phyloP scores from a whole-genome alignment of 257 asterid genomes.

The Lavandula angustifolia region DNA sequence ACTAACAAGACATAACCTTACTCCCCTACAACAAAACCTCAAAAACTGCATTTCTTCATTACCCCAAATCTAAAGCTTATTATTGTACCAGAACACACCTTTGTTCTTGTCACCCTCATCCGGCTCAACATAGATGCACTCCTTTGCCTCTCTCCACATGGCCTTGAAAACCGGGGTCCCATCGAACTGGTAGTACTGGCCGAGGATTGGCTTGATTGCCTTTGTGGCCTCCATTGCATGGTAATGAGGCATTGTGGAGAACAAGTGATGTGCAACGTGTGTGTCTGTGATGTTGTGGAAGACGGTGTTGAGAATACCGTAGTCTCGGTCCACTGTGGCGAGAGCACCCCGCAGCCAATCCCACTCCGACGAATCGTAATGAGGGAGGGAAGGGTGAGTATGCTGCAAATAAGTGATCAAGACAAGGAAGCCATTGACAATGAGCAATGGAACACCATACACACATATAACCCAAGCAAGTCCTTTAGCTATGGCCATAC shows the following conservation, averaged over 20 bases:
- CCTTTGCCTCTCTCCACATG: slow-evolving; percentile 73
- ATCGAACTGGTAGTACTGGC: slow-evolving; percentile 72
- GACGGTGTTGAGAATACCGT: slow-evolving; percentile 67
- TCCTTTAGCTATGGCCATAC: slow-evolving; percentile 56
- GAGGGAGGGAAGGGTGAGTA: slow-evolving; percentile 79
- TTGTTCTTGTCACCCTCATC: slow-evolving; percentile 58
- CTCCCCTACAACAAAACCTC: slow-evolving; percentile 30
- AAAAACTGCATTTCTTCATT: neutral
- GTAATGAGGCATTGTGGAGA: slow-evolving; percentile 88
- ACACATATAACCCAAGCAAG: slow-evolving; percentile 56
- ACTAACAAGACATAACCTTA: neutral
- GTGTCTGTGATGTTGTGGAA: slow-evolving; percentile 83
- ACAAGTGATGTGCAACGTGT: slow-evolving; percentile 75
- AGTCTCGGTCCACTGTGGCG: slow-evolving; percentile 76
- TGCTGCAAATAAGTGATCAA: slow-evolving; percentile 82
- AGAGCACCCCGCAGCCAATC: slow-evolving; percentile 86
- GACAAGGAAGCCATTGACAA: slow-evolving; percentile 78
- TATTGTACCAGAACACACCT: slow-evolving; percentile 80
- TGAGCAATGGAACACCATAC: slow-evolving; percentile 64
- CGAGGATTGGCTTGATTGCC: slow-evolving; percentile 72
- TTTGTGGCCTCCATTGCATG: slow-evolving; percentile 86
- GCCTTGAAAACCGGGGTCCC: slow-evolving; percentile 64
- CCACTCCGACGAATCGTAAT: slow-evolving; percentile 80
- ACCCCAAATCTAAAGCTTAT: slow-evolving; percentile 51
- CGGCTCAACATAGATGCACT: slow-evolving; percentile 69